Base-by-base conservation (phyloP, 164 flowering plant genomes). In the Sextonia rubra region DNA sequence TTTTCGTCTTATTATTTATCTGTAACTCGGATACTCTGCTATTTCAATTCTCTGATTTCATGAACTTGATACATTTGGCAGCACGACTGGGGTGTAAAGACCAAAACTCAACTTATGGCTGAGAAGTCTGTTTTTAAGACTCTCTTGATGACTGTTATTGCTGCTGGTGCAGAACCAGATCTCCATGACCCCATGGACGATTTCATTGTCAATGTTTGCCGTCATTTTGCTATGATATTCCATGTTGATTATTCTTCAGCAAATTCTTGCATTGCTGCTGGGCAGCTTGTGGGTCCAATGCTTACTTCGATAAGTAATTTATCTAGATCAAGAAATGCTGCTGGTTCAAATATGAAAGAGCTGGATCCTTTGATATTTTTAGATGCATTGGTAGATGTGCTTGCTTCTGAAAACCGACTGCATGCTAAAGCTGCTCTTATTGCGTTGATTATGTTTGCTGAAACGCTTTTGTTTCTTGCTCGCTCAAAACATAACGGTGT, bases 21-120 rank as follows among this genome's bases (percentile, higher is more conserved):
- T 9, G 8, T 37, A 60, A 24, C 12, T 12, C 3, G 44, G 74
- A 25, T 65, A 23, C 20, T 73, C 12, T 15, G 11, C 24, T 62
- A 20, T 20, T 62, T 27, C 30, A 17, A 44, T 69, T 3, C 29
- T 47, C 52, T 12, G 3, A 6, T 25, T 5, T 12, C 12, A 23
- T 17, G 49, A 9, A 25, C 47, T 18, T 27, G 18, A 17, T 66
- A 29, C 58, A 30, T n/a, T 32, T 73, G 12, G 76, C 88, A 96
- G 99, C 91, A 90, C 78, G 99, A 96, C 79, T 85, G 92, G 75
- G 99, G 99, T 67, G 98, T 96, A 27, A 96, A 96, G 87, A 96
- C 98, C 44, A 96, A 96, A 82, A 91, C 97, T 64, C 99, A 96
- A 83, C 94, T 96, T 66, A 78, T 92, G 91, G 99, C 99, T 58